Percentiles rank a stretch among this genome's conserved stretches.
Conservation (phyloP, 1,284 basidiomycete species). For the Moesziomyces antarcticus region DNA sequence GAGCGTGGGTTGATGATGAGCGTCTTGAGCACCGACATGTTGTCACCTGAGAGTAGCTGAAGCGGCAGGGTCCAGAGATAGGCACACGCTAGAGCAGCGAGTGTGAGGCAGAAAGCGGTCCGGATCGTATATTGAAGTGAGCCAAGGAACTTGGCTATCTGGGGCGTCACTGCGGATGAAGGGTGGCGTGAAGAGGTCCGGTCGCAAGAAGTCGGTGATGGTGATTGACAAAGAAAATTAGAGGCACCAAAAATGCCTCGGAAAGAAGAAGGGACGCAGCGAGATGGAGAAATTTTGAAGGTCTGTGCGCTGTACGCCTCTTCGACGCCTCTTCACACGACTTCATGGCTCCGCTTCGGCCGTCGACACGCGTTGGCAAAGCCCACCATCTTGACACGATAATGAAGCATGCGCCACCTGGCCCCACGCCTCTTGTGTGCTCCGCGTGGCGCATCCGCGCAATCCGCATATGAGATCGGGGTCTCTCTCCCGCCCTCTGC, state of each 20-base stretch:
- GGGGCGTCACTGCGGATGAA: neutral
- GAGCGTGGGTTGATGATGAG: conserved; percentile 60
- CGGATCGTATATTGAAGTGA: conserved; percentile 9
- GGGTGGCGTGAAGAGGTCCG: no score
- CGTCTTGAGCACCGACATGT: conserved; percentile 61
- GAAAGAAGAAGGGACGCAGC: neutral
- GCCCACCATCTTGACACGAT: neutral
- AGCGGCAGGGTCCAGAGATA: neutral
- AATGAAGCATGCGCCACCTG: neutral
- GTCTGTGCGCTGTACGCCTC: conserved; percentile 15
- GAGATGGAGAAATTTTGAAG: neutral
- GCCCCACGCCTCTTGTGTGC: no score
- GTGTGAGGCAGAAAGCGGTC: neutral
- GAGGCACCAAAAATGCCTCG: no score
- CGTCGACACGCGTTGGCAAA: conserved; percentile 12
- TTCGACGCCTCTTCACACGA: no score
- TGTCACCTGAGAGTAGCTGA: conserved; percentile 2
- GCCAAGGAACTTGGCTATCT: neutral
- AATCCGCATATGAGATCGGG: no score
- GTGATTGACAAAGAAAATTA: neutral
- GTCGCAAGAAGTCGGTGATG: neutral
- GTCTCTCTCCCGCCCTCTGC: no score
- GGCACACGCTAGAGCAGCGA: conserved; percentile 11
- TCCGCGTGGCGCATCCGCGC: neutral
- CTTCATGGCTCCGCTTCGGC: no score